Conservation (phyloP, 345 rosid species). For the Rhodomyrtus tomentosa region DNA sequence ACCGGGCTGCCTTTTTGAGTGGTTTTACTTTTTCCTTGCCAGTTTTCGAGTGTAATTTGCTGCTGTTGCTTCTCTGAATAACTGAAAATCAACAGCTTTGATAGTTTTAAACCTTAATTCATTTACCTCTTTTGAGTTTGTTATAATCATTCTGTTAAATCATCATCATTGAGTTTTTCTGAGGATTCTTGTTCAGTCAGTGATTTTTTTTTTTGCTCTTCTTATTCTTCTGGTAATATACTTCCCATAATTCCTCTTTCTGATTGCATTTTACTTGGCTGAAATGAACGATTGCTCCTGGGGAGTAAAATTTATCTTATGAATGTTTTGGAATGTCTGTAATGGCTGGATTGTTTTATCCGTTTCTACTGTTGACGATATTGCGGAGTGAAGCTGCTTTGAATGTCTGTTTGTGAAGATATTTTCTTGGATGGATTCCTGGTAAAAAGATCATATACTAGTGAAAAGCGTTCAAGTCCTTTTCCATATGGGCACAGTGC, state of each 20-base stretch:
- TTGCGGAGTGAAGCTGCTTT: not conserved
- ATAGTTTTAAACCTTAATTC: not conserved
- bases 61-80: not conserved
- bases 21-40: not conserved
- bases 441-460: not conserved
- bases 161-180: not conserved
- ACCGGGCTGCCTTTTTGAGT: not conserved
- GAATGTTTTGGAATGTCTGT: not conserved
- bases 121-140: not conserved
- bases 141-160: not conserved
- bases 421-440: not conserved
- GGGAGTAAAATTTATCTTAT: not conserved
- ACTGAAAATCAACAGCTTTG: not conserved
- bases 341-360: not conserved
- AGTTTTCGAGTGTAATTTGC: not conserved
- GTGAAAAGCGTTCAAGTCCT: not conserved
- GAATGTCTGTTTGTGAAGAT: not conserved
- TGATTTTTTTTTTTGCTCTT: not conserved
- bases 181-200: not conserved
- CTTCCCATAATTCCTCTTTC: not conserved
- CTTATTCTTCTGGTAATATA: not conserved
- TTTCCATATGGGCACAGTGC: not conserved
- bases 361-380: not conserved
- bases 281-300: not conserved
- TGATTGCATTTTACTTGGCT: not conserved